These are phyloP conservation scores for Madurella fahalii DNA, from an alignment of 2,329 filamentous ascomycete genomes.

Conservation along the genomic window DNA sequence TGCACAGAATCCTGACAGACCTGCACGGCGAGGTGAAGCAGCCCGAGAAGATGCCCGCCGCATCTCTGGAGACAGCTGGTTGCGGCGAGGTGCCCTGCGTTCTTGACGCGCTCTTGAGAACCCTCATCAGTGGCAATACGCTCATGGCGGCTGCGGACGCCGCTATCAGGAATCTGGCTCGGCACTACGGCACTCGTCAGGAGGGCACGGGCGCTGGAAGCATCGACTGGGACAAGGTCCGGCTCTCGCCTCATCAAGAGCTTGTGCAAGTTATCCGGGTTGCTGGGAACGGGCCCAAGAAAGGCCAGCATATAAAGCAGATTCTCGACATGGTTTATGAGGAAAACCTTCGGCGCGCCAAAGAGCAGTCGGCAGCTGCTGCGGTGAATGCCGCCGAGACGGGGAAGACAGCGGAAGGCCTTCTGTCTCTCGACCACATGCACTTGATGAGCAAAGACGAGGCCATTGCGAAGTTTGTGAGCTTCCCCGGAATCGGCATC, in stretches of 20 bases:
- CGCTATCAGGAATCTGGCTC: slow-evolving; percentile 62
- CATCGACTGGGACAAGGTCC: slow-evolving; percentile 71
- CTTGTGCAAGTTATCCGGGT: slow-evolving; percentile 65
- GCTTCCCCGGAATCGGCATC: slow-evolving; percentile 51
- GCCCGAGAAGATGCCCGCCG: slow-evolving; percentile 64
- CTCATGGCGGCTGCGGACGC: slow-evolving; percentile 52
- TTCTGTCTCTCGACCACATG: slow-evolving; percentile 52
- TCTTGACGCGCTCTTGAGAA: slow-evolving; percentile 51
- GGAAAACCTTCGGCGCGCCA: slow-evolving; percentile 51
- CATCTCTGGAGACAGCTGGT: slow-evolving; percentile 67
- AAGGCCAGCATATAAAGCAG: slow-evolving; percentile 67
- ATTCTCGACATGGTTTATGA: slow-evolving; percentile 69
- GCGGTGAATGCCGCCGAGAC: slow-evolving; percentile 38
- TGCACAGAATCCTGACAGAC: slow-evolving; percentile 60
- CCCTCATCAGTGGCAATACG: slow-evolving; percentile 50
- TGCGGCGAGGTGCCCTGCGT: slow-evolving; percentile 55
- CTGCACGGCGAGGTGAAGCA: slow-evolving; percentile 61
- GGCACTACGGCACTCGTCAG: slow-evolving; percentile 59
- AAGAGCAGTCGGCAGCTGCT: slow-evolving; percentile 33
- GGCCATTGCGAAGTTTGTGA: slow-evolving; percentile 48
- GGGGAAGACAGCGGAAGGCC: not conserved
- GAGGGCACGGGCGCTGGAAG: slow-evolving; percentile 65
- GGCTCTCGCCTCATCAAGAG: slow-evolving; percentile 52
- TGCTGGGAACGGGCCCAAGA: slow-evolving; percentile 67
- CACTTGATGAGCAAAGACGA: slow-evolving; percentile 42